A percentile compares a stretch with the other conserved stretches of the same genome.
These are phyloP conservation scores for Stenogyne calaminthoides DNA, from an alignment of 305 asterid species.

Conservation along the genomic window DNA sequence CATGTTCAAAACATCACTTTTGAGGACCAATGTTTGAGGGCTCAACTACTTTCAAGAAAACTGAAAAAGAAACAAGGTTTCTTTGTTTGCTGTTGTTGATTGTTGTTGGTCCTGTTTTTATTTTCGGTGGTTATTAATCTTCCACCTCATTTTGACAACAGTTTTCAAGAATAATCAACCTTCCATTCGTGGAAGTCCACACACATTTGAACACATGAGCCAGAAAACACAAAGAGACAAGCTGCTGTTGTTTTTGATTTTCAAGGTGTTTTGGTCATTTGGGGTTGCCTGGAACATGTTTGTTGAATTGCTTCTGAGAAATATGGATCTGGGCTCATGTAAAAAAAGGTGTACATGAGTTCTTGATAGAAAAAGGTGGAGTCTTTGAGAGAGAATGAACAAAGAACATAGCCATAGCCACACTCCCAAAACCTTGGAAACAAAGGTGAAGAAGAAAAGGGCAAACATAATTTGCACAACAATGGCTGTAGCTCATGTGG, in stretches of 20 bases:
- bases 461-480: constrained; percentile 49
- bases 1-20: constrained; percentile 18
- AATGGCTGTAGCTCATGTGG: constrained; percentile 97
- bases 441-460: constrained; percentile 49
- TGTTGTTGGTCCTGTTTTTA: constrained; percentile 19
- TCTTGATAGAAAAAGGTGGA: constrained; percentile 20
- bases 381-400: constrained; percentile 47
- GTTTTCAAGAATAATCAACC: constrained; percentile 15
- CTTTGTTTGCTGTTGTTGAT: constrained; percentile 21
- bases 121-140: neutral
- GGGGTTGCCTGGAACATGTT: constrained; percentile 31
- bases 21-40: constrained; percentile 27
- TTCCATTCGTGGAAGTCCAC: constrained; percentile 10
- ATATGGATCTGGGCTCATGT: constrained; percentile 48
- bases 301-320: constrained; percentile 30
- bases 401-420: constrained; percentile 50
- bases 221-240: neutral
- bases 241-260: constrained; percentile 16
- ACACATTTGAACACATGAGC: constrained; percentile 25
- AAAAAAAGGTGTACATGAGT: neutral
- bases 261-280: neutral
- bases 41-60: constrained; percentile 22
- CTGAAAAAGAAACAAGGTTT: neutral
- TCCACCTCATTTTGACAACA: constrained; percentile 25
- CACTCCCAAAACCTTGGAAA: constrained; percentile 61